Base-by-base conservation (phyloP, 2,329 filamentous ascomycete species). In the Apiospora marii region DNA sequence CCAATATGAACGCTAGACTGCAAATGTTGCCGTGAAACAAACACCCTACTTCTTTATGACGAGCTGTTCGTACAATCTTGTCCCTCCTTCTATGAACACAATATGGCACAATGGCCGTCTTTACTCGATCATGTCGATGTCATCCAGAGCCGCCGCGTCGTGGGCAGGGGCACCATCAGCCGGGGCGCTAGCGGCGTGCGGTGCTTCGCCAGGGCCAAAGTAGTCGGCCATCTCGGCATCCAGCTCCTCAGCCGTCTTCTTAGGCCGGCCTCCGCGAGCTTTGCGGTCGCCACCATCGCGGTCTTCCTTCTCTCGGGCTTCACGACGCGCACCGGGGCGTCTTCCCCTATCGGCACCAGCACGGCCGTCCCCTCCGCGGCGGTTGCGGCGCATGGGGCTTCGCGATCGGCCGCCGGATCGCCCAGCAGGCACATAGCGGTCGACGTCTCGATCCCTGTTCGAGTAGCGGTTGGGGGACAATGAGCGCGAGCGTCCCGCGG, bases 191-290 rank as follows among this genome's bases (percentile, higher is more conserved):
- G 79, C 82, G 68, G 83, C 79, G 67, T 77, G 82, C 72, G 37
- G 37, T 41, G 37, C 37, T 10, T 78, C 80, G 49, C 82, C 81
- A 37, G 84, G 85, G 43, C 89, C 91, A 86, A 94, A 98, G 82
- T 98, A 98, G 80, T 98, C 94, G 43, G 92, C 94, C 95, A 98
- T 98, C 84, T 98, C 95, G n/a, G 94, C 94, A 81, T 98, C 95
- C 53, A 98, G 87, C 81, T 98, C 94, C 78, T 97, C 94, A 76
- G 95, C 93, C 0, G 95, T 98, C 88, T 97, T 98, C 83, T 91
- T 92, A 2, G 91, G 87, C 68, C 94, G 89, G 51, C 88, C 88
- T 70, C 89, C 87, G 24, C 85, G 86, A 67, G 64, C 85, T 85
- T 44, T 78, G 73, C 84, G 73, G 82, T 82, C 83, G 27, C 81